These are phyloP conservation scores for Entomortierella lignicola DNA, from an alignment of 192 early-diverging fungal species.

Conservation along the genomic window DNA sequence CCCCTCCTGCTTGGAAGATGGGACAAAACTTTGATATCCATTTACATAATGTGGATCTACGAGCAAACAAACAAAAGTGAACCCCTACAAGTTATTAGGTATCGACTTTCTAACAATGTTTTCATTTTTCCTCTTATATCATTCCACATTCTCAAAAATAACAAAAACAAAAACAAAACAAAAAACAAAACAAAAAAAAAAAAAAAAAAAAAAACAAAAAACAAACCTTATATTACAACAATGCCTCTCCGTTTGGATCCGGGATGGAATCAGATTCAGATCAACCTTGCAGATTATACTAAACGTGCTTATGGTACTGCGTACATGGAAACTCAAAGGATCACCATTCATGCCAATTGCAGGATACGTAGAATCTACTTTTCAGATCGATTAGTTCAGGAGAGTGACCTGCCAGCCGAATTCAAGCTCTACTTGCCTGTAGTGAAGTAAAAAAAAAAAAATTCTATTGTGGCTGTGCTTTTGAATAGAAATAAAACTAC, in stretches of 20 bases:
- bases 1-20: too few species aligned
- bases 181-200: not conserved
- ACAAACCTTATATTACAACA: conserved; percentile 88
- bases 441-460: conserved; percentile 20
- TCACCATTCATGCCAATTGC: conserved; percentile 94
- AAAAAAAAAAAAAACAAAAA: conserved; percentile 76
- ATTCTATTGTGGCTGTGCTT: not conserved
- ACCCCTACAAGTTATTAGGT: too few species aligned
- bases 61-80: too few species aligned
- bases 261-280: conserved; percentile 96
- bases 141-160: too few species aligned
- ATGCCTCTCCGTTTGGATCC: conserved; percentile 94
- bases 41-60: too few species aligned
- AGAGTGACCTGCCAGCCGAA: conserved; percentile 93
- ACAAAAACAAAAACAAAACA: too few species aligned
- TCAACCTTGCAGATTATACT: conserved; percentile 90
- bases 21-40: not conserved
- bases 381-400: conserved; percentile 88
- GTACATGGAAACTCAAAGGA: conserved; percentile 87
- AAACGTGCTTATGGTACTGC: conserved; percentile 89
- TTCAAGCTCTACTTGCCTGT: conserved; percentile 92
- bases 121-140: conserved; percentile 6
- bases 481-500: too few species aligned
- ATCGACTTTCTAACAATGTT: too few species aligned
- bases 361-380: conserved; percentile 91